phyloP scores from a whole-genome alignment of 768 basidiomycete genomes.

The Hypsizygus marmoreus region DNA sequence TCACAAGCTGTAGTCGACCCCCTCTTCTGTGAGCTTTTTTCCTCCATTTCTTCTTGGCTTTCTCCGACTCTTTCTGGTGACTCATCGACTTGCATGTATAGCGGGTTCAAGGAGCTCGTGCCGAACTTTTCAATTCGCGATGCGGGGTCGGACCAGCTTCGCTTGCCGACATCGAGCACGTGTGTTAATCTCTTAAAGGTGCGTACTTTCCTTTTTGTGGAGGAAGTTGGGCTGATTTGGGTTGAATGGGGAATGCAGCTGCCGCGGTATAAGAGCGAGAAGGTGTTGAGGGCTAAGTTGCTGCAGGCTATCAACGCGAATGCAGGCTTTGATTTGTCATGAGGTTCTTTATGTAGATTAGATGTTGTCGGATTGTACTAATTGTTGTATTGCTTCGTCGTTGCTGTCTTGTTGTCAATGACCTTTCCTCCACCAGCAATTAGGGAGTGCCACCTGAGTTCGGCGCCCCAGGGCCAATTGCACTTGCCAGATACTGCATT shows the following conservation, averaged over 20 bases:
- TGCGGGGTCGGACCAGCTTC: conserved; percentile 67
- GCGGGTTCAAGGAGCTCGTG: conserved; percentile 83
- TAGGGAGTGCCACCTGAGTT: too few species aligned
- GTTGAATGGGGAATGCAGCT: conserved; percentile 50
- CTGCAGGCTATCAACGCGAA: conserved; percentile 84
- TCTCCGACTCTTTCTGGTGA: background rate
- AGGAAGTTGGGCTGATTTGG: background rate
- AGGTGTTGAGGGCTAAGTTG: conserved; percentile 70
- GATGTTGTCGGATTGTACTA: too few species aligned
- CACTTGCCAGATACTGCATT: too few species aligned
- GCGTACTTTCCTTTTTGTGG: conserved; percentile 4
- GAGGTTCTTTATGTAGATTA: too few species aligned
- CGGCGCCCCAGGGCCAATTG: too few species aligned
- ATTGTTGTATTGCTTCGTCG: too few species aligned
- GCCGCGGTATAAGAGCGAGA: conserved; percentile 67
- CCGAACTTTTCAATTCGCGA: conserved; percentile 91
- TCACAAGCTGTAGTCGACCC: conserved; percentile 89
- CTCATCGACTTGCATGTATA: conserved; percentile 23
- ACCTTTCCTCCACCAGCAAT: too few species aligned
- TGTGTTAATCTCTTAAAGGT: conserved; percentile 94
- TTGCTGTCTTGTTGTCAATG: too few species aligned
- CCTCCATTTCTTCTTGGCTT: background rate
- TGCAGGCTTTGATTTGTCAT: conserved; percentile 94
- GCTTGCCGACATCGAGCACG: conserved; percentile 78
- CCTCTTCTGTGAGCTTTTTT: conserved; percentile 68